Evolutionary conservation across 2,329 filamentous ascomycete species (phyloP), one percentile per base, ranked within the genome.

Genomic region (Diaporthe sp.): DNA sequence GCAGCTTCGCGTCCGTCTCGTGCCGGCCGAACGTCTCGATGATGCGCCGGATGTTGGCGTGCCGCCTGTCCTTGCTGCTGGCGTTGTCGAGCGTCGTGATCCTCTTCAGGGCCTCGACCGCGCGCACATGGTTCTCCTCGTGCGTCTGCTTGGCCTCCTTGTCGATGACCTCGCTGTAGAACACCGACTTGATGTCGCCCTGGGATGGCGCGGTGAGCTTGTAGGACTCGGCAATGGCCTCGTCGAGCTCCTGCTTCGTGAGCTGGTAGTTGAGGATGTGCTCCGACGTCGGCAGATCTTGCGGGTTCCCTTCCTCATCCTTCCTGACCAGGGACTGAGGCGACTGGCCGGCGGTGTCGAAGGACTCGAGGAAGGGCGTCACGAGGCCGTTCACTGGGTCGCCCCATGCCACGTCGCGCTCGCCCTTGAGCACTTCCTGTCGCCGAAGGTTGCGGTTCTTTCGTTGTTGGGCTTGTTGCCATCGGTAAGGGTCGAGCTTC

Each of bases 21-120:
- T 99, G 97, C 68, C 97, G 92, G 68, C 97, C 97, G 81, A 99
- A 98, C 3, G 92, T 93, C 76, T 96, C 91, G 79, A 99, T 90
- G 84, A 96, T 97, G 77, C 95, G 92, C 79, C 92, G 90, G 79
- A 96, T 93, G 82, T 98, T 98, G 82, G 94, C 92, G 79, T 95
- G 93, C 79, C 93, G 92, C 71, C 92, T 91, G 81, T 98, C 95
- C 84, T 94, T 93, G 79, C 91, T 92, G 83, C 91, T 96, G 80
- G 92, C 93, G 81, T 97, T 95, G 55, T 90, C 89, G 73, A 99
- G 87, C 58, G 91, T 90, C 1, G 95, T 90, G 83, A 99, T 98
- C 73, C 96, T 93, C 78, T 89, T 86, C 78, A 99, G 88, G 13
- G 95, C 97, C 79, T 94, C 91, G 37, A 92, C 85, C 2, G 95